phyloP scores from a whole-genome alignment of 2,329 filamentous ascomycete species.

The Diplodia corticola region DNA sequence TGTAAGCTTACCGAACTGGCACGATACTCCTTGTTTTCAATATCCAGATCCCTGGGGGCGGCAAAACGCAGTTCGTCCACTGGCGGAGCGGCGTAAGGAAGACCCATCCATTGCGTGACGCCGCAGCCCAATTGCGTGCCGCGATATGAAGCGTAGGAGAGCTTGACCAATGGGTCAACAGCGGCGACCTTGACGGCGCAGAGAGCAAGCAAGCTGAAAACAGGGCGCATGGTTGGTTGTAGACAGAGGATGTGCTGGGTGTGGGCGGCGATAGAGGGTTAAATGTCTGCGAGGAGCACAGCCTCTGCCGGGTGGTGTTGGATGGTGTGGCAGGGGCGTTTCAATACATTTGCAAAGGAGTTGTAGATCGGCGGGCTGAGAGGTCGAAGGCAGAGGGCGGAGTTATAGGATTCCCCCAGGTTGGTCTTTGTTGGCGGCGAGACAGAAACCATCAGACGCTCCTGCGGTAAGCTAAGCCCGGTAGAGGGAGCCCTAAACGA shows the following conservation, averaged over 20 bases:
- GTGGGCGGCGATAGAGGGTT: not conserved
- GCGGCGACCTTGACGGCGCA: conserved; percentile 27
- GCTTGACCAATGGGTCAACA: conserved; percentile 53
- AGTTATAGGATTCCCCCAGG: not conserved
- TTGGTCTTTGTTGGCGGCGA: not conserved
- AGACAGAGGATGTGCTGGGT: not conserved
- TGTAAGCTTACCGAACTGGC: conserved; percentile 8
- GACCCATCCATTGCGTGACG: conserved; percentile 70
- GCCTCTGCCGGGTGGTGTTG: not conserved
- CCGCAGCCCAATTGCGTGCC: conserved; percentile 58
- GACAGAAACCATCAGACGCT: not conserved
- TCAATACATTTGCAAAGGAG: not conserved
- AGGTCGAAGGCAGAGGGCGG: not conserved
- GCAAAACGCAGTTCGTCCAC: conserved; percentile 64
- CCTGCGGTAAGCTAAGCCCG: not conserved
- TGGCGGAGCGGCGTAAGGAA: conserved; percentile 72
- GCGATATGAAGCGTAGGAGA: conserved; percentile 67
- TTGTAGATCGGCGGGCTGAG: not conserved
- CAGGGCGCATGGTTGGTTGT: not conserved
- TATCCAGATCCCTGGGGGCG: conserved; percentile 57
- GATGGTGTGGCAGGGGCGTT: not conserved
- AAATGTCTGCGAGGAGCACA: not conserved
- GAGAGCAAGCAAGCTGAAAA: not conserved
- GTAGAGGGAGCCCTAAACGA: not conserved
- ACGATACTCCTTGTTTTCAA: conserved; percentile 17